Evolutionary conservation across 768 basidiomycete genomes (phyloP), one percentile per base, ranked within the genome.

Genomic region (Lentinus tigrinus): DNA sequence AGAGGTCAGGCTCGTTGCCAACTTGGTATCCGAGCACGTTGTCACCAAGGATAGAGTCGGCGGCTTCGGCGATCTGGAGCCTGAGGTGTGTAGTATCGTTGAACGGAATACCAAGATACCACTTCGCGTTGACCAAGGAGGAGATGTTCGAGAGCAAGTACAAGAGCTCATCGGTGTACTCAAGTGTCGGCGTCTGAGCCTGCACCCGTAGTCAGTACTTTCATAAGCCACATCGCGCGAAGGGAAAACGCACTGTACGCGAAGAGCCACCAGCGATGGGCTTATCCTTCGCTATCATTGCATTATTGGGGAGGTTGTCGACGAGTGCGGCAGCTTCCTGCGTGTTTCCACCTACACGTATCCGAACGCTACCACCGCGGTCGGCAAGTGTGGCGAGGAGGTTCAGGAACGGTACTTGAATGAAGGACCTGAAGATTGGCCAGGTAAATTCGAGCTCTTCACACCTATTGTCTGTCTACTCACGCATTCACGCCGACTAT

Each of bases 1-100:
- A 93, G 61, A 91, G 79, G 74, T 93, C 90, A 16, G 89, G 90
- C 71, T 92, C 90, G 67, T 92, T 91, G 2, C 85, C 89, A 1
- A 84, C 81, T 67, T 89, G 85, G 8, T 89, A 70, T 0, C 86
- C 90, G n/a, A 87, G 69, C 19, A 92, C 73, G 58, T 82, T 77
- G 48, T 80, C 73, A 1, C 90, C 90, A 1, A 92, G 75, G 57
- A 90, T 85, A 17, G 70, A 60, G 67, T 89, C 79, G 4, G 83
- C 83, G 39, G 79, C 70, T 65, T 83, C 78, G 7, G 84, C 86
- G 28, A 88, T 83, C 24, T 68, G 69, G 14, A 85, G 67, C 4
- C 79, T 72, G 75, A 79, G 81, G 67, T 84, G 72, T 39, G 74
- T 63, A 14, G 82, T 81, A 47, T 87, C 80, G 66, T 89, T 88